Evolutionary conservation across 176 grass and related monocot genomes (phyloP), one percentile per base, ranked within the genome.

Genomic region (Pontederia crassipes): DNA sequence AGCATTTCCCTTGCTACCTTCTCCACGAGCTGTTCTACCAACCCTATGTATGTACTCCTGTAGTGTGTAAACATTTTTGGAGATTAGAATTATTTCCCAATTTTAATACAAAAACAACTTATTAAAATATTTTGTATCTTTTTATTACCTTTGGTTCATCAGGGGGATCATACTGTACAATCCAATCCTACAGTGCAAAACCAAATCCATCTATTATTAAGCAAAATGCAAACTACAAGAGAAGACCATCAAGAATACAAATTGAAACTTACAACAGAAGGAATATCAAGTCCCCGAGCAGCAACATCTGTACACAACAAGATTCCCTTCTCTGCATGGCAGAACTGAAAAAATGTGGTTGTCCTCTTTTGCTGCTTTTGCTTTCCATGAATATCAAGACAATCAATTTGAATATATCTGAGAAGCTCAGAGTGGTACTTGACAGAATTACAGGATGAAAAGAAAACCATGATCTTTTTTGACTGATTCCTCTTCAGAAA

Each of bases 31-130:
- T 28, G 92, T 96, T 73, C 87, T 83, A 28, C 83, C 92, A 54
- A 96, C 92, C 59, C 92, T 88, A 72, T 96, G 92, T 70, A 96
- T 96, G 58, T 96, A 96, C 67, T 96, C 92, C 92, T 96, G 73
- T 85, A 61, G 56, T 14, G 57, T 79, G 75, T 67, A 76, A 7
- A 1, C 65, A 69, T 55, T 46, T 55, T 62, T 75, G 24, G 62
- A 13, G 45, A 12, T 17, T 13, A 72, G 15, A 74, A 29, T 8
- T 3, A 59, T 65, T 24, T 65, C 12, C 28, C 8, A 60, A 45
- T 32, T 8, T 2, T 4, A 16, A 48, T 45, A 51, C 59, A 17
- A 64, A 65, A 29, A 67, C 49, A 64, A 58, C 57, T 28, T 11
- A 47, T 15, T 45, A 10, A 13, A 40, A 52, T 17, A 50, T 46